Evolutionary conservation across 768 basidiomycete genomes (phyloP), one percentile per base, ranked within the genome.

Genomic region (Tulasnella sp.): DNA sequence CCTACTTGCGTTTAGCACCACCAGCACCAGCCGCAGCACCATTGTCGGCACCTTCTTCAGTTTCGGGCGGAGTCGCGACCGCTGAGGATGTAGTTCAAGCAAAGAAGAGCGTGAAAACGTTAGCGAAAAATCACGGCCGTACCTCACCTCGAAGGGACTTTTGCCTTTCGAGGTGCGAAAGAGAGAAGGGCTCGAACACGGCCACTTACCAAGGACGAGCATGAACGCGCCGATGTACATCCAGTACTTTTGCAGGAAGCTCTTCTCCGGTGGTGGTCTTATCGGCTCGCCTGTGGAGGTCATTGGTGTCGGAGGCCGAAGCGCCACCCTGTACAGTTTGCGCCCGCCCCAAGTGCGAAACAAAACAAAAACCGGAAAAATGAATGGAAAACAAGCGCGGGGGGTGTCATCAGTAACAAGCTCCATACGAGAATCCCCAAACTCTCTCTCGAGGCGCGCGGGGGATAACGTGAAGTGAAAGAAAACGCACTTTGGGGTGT

Each of bases 221-320:
- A 93, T 85, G 69, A 90, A 85, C 3, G 91, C 88, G 60, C 89
- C 86, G 50, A 95, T 89, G 83, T 96, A 96, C 85, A 96, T 88
- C 96, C 96, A 97, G 85, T 97, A 97, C 85, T 96, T 96, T 84
- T 95, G 93, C 60, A 96, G 80, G 85, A 96, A 95, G 16, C 91
- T 87, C 85, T 96, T 93, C 84, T 97, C 94, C 0, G 89, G 89
- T 46, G 87, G 84, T 0, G 92, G 90, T 80, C 88, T 85, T 34
- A 93, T 87, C 28, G 91, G 89, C 83, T 91, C 89, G 72, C 94
- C 94, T 83, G 93, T 88, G 22, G 90, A 86, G 12, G 91, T 91
- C 34, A 95, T 85, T 6, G 90, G 91, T 12, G 93, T 93, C 12
- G 94, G 93, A 0, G 88, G 86, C 77, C 90, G 91, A 54, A 95